Evolutionary conservation across 495 filamentous ascomycete species (phyloP), one percentile per base, ranked within the genome.

Genomic region (Xylaria intraflava): DNA sequence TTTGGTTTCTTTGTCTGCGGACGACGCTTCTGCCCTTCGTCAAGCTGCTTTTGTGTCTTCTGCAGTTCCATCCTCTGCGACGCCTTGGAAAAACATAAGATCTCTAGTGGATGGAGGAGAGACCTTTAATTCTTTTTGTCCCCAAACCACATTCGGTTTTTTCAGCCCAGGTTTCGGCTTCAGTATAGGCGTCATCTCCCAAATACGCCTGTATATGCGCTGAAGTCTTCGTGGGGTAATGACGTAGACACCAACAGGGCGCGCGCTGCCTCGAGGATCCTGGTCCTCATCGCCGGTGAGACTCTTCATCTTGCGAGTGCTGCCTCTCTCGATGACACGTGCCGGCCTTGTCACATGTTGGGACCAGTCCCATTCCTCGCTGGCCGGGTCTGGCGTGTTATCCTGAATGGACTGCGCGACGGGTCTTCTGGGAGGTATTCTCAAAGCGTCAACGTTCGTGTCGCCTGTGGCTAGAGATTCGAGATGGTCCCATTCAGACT

Each of bases 401-500:
- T 53, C 41, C 10, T 39, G 31, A 12, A 20, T 12, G 1, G 24
- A 41, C 17, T 36, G 55, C 2, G 62, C 67, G 14, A 65, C 52
- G 2, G 60, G 43, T 14, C 68, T 58, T 20, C 72, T 64, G 6
- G 39, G 38, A 16, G 70, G 67, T 1, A 67, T 39, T 6, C 46
- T 46, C 53, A 63, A 69, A 29, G 63, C 61, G 3, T 45, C 23
- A 6, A 73, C 71, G 46, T 50, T 68, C 65, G 75, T 78, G 56
- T 65, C 72, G 2, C 86, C 90, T 10, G 68, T 59, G 0, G 82
- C 73, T 10, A 95, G 59, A 16, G 72, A 76, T 11, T 76, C 66
- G 9, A 98, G 68, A 29, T 75, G 60, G 23, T 78, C 67, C 73
- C 86, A 87, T 53, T 93, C 88, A 14, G 71, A 55, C 20, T 71